phyloP scores from a whole-genome alignment of 2,329 filamentous ascomycete genomes.

The Apiospora aurea region DNA sequence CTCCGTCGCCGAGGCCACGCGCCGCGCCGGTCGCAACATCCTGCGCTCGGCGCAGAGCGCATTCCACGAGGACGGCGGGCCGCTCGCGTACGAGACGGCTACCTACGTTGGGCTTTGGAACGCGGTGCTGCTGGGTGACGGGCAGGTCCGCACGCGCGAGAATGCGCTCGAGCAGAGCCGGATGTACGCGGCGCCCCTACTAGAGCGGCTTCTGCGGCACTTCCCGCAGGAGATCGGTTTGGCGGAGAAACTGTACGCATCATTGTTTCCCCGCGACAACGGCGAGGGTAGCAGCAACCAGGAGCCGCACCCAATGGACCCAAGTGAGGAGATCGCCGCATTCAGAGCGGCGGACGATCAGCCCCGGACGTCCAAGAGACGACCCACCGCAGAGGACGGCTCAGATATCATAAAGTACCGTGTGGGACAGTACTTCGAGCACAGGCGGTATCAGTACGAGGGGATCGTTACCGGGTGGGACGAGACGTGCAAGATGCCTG shows the following conservation, averaged over 20 bases:
- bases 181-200: conserved; percentile 23
- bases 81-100: conserved; percentile 24
- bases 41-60: conserved; percentile 59
- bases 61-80: conserved; percentile 23
- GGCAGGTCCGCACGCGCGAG: neutral
- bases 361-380: conserved; percentile 44
- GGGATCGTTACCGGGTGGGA: conserved; percentile 72
- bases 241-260: neutral
- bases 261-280: neutral
- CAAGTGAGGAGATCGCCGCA: conserved; percentile 40
- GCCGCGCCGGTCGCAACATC: conserved; percentile 71
- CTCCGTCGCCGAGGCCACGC: conserved; percentile 59
- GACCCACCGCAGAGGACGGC: conserved; percentile 33
- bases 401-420: conserved; percentile 43
- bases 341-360: conserved; percentile 52
- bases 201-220: conserved; percentile 27
- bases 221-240: conserved; percentile 30
- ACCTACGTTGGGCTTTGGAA: conserved; percentile 31
- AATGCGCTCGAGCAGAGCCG: conserved; percentile 22
- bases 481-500: conserved; percentile 46
- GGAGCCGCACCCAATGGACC: conserved; percentile 1
- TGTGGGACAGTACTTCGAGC: conserved; percentile 67
- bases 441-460: conserved; percentile 66
- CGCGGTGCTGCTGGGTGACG: conserved; percentile 27
- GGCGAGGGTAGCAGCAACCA: neutral